Evolutionary conservation across 1,139 yeast species (phyloP), one percentile per base, ranked within the genome.

Genomic region (Suhomyces maxii): DNA sequence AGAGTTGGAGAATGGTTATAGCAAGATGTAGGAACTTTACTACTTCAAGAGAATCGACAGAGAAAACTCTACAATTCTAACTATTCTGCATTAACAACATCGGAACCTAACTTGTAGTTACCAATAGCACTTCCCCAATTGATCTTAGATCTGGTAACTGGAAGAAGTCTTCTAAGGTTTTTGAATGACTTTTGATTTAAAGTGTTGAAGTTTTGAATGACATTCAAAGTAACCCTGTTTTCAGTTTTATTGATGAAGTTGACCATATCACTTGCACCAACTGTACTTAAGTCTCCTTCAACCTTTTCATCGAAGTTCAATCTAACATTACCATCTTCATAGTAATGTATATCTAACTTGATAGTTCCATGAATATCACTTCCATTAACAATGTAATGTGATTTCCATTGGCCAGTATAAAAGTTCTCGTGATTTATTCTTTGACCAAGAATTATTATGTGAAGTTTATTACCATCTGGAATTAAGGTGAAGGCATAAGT

Each of bases 51-150:
- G 26, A 30, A 31, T 31, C 12, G 11, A 31, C 33, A 31, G 12
- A 31, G 12, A 31, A 31, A 31, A 31, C 6, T 5, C 12, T 11
- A 31, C 23, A 6, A 18, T 18, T 14, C 28, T 40, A n/a, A 23
- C 36, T 31, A 45, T 25, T 42, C 45, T 9, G 36, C 40, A 51
- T 73, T 67, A n/a, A 74, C 84, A 34, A 86, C 91, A 65, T 89
- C 96, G 56, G 86, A 84, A 14, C 98, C 98, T 44, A 91, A 74
- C 60, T 90, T 82, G 69, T 90, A 90, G 63, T 85, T 87, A 12
- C 95, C 96, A 58, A 90, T 89, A 13, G 97, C 90, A 61, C 82
- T 87, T 37, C 96, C 96, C 99, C 99, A 93, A 65, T 89, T 88
- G 61, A 93, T 86, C 67, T 87, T 90, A 12, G 96, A 80, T 61